Conservation (phyloP, 805 yeast genomes). For the Maudiozyma saulgeensis region DNA sequence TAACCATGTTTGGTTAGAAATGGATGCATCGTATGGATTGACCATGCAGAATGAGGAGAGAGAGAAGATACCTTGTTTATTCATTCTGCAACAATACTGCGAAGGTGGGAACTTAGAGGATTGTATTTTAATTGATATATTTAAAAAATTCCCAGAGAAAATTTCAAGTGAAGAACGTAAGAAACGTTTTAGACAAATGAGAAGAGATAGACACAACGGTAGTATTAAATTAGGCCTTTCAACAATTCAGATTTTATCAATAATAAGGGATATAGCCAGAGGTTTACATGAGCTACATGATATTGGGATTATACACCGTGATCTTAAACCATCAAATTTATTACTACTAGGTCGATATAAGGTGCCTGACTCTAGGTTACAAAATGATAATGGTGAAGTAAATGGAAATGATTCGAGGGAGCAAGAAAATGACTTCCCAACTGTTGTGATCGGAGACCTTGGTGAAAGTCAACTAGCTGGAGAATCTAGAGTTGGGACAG, state of each 20-base stretch:
- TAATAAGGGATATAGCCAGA: slow-evolving; percentile 54
- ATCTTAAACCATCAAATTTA: slow-evolving; percentile 84
- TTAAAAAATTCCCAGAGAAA: slow-evolving; percentile 29
- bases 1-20: slow-evolving; percentile 88
- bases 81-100: slow-evolving; percentile 78
- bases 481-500: slow-evolving; percentile 54
- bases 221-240: slow-evolving; percentile 31
- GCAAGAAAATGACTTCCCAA: slow-evolving; percentile 37
- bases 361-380: slow-evolving; percentile 10
- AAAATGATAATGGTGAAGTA: slow-evolving; percentile 2
- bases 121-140: slow-evolving; percentile 33
- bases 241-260: slow-evolving; percentile 54
- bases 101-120: slow-evolving; percentile 82
- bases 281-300: slow-evolving; percentile 69
- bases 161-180: slow-evolving; percentile 33
- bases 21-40: slow-evolving; percentile 39
- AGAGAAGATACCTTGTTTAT: slow-evolving; percentile 53
- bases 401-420: slow-evolving; percentile 3
- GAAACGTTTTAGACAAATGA: slow-evolving; percentile 21
- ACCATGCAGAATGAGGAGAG: slow-evolving; percentile 6
- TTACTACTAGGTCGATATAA: slow-evolving; percentile 34
- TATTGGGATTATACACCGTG: slow-evolving; percentile 76
- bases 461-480: slow-evolving; percentile 82
- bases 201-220: slow-evolving; percentile 4
- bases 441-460: slow-evolving; percentile 75